Base-by-base conservation (phyloP, 2,329 filamentous ascomycete genomes). In the Cryphonectria naterciae region DNA sequence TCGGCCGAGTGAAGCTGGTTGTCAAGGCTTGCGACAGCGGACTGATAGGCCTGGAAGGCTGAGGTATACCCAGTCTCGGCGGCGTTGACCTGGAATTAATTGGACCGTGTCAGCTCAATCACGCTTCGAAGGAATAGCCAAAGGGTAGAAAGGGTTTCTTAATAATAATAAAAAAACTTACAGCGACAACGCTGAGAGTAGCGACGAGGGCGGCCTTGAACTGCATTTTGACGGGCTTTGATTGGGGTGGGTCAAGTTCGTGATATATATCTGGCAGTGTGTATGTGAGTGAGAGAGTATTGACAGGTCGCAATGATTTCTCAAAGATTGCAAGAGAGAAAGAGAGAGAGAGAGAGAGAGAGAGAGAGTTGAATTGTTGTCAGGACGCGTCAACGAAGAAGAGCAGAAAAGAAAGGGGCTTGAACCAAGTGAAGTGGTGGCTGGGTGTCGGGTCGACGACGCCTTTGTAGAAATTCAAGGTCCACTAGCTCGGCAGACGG, bases 161-260 rank as follows among this genome's bases (percentile, higher is more conserved):
- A n/a, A 7, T 52, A n/a, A 5, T n/a, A 13, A 22, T 2, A 25
- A 7, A 1, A n/a, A 4, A 25, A 66, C 64, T 11, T 65, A 67
- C 69, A 58, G 39, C 37, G 65, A 65, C 49, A 43, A 67, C 63
- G 60, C 61, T 63, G 41, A 73, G 32, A 41, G 67, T n/a, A 49
- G 62, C 60, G 37, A 67, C 41, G 19, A 72, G 13, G 19, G 68
- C 37, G 32, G 69, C 62, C 69, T 69, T 71, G 69, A 68, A 68
- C 67, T 72, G 68, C 72, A 73, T 71, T 37, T 65, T 68, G 63
- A 52, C 25, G 58, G 46, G 43, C n/a, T 28, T 28, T n/a, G n/a
- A 15, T 25, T 25, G 41, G 52, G 25, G n/a, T 63, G 39, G 19
- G 10, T n/a, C 22, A 52, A 35, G 13, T 25, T 25, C 41, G 49